Evolutionary conservation across 2,329 filamentous ascomycete genomes (phyloP).

Genomic region (Aspergillus jensenii): DNA sequence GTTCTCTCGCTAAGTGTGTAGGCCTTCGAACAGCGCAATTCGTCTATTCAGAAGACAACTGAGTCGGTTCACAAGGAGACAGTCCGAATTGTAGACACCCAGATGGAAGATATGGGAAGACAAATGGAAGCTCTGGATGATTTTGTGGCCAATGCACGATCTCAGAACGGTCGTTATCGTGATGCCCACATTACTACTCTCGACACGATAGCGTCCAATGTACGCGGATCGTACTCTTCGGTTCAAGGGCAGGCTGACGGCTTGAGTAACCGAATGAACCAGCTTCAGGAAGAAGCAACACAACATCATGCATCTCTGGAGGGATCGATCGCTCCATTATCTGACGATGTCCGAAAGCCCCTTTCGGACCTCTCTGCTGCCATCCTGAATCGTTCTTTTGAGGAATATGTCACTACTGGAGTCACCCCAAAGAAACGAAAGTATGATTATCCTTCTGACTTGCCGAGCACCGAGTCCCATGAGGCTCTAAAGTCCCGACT

Average conservation of each 20-base stretch:
- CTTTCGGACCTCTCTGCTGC: constrained; percentile 69
- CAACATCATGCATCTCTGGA: constrained; percentile 59
- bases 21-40: constrained; percentile 74
- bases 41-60: constrained; percentile 78
- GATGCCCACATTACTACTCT: constrained; percentile 67
- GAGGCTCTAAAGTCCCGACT: constrained; percentile 56
- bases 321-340: constrained; percentile 62
- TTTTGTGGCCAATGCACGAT: constrained; percentile 78
- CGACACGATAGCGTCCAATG: constrained; percentile 63
- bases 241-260: constrained; percentile 70
- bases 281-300: constrained; percentile 68
- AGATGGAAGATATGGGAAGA: constrained; percentile 80
- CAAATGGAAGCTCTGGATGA: constrained; percentile 90
- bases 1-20: constrained; percentile 37
- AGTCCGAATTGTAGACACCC: constrained; percentile 82
- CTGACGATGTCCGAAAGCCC: constrained; percentile 62
- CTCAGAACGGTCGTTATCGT: constrained; percentile 77
- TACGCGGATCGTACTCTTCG: constrained; percentile 70
- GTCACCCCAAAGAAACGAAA: constrained; percentile 77
- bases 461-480: constrained; percentile 73
- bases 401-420: constrained; percentile 83
- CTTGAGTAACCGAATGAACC: constrained; percentile 66
- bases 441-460: constrained; percentile 75
- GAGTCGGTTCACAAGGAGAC: constrained; percentile 89
- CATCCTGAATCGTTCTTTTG: constrained; percentile 64